Evolutionary conservation across 1,284 basidiomycete species (phyloP).

Genomic region (Leccinum pallidistipes): DNA sequence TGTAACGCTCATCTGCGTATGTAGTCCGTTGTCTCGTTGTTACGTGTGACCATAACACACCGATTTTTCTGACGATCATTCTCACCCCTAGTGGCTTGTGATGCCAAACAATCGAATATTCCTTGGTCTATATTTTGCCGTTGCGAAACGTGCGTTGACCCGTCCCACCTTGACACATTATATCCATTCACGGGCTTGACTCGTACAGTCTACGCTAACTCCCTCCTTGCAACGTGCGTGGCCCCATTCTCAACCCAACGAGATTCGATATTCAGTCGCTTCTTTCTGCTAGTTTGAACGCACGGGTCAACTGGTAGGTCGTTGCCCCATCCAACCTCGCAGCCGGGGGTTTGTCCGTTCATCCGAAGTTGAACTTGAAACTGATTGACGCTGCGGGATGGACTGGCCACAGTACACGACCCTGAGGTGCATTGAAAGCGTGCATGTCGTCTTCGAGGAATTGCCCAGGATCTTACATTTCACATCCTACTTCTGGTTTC

Average conservation of each 20-base stretch:
- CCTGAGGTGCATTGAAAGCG: constrained; percentile 39
- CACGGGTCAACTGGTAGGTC: neutral
- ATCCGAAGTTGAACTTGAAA: neutral
- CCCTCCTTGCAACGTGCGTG: too few species aligned
- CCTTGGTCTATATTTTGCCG: constrained; percentile 47
- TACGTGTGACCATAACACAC: neutral
- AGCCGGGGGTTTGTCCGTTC: neutral
- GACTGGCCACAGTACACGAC: constrained; percentile 42
- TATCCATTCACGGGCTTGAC: too few species aligned
- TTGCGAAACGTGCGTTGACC: constrained; percentile 36
- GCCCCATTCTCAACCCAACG: too few species aligned
- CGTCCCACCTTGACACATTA: too few species aligned
- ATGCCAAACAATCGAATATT: constrained; percentile 44
- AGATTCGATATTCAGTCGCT: too few species aligned
- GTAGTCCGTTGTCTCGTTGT: constrained; percentile 11
- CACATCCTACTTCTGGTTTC: neutral
- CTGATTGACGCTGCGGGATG: neutral
- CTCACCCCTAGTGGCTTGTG: constrained; percentile 39
- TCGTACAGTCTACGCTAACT: too few species aligned
- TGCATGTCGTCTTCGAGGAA: neutral
- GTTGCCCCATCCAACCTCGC: neutral
- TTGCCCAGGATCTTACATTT: neutral
- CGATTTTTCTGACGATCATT: neutral
- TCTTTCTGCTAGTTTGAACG: too few species aligned
- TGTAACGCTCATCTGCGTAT: constrained; percentile 43